Evolutionary conservation across 2,329 filamentous ascomycete species (phyloP).

Genomic region (Knufia fluminis): DNA sequence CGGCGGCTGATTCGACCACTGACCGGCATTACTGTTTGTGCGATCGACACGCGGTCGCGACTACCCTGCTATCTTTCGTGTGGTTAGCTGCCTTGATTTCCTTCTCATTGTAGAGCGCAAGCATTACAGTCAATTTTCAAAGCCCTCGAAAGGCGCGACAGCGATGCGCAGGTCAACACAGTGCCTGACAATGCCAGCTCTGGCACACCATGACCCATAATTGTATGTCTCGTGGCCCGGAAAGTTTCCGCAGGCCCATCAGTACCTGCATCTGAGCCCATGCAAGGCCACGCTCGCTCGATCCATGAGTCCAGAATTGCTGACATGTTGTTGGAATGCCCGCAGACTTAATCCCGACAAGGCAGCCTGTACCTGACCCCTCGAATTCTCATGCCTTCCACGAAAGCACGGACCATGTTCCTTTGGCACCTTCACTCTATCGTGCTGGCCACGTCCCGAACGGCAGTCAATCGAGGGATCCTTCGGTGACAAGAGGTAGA

Average conservation of each 20-base stretch:
- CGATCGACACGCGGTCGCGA: too few species aligned
- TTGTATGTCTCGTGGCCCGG: constrained; percentile 15
- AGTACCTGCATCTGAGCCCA: not conserved
- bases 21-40: too few species aligned
- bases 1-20: too few species aligned
- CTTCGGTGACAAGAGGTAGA: constrained; percentile 36
- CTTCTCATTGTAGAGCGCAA: too few species aligned
- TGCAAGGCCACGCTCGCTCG: not conserved
- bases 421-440: not conserved
- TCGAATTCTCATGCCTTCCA: not conserved
- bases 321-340: constrained; percentile 9
- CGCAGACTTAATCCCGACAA: constrained; percentile 1
- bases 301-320: not conserved
- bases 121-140: too few species aligned
- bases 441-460: constrained; percentile 4
- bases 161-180: not conserved
- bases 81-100: too few species aligned
- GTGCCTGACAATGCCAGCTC: constrained; percentile 10
- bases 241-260: constrained; percentile 10
- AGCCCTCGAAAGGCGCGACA: not conserved
- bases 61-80: too few species aligned
- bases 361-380: not conserved
- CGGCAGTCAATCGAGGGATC: constrained; percentile 34
- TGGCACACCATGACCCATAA: constrained; percentile 22
- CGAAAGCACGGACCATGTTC: constrained; percentile 4